Evolutionary conservation across 805 yeast genomes (phyloP).

Genomic region (Candida montana): DNA sequence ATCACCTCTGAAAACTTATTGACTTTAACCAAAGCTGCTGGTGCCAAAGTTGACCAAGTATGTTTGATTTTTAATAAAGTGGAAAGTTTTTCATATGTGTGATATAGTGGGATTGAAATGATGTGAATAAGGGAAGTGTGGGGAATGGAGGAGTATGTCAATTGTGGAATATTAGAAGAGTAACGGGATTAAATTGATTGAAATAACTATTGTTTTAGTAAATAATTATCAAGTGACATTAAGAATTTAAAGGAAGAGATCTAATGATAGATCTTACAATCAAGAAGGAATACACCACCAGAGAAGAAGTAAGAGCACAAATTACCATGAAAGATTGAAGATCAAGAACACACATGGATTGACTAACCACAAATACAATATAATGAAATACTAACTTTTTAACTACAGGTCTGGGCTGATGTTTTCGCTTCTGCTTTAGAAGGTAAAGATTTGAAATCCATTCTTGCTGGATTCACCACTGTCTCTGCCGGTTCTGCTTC

Average conservation of each 20-base stretch:
- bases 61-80: constrained; percentile 13
- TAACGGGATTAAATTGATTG: no score
- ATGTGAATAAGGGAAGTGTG: background rate
- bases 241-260: no score
- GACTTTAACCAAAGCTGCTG: constrained; percentile 70
- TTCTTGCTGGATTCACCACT: constrained; percentile 53
- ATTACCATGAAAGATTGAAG: no score
- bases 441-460: constrained; percentile 68
- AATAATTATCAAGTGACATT: no score
- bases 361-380: no score
- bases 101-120: background rate
- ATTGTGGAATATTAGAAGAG: no score
- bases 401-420: constrained; percentile 66
- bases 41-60: constrained; percentile 62
- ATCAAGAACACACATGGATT: no score
- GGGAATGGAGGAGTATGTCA: background rate
- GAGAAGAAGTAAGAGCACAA: no score
- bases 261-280: no score
- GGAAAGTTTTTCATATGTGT: background rate
- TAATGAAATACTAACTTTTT: constrained; percentile 17
- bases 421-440: constrained; percentile 79
- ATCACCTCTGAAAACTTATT: constrained; percentile 78
- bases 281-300: no score
- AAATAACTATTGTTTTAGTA: no score
- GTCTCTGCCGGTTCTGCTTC: constrained; percentile 48